Conservation (phyloP, 176 grass and related monocot genomes). For the Chrysopogon serrulatus region DNA sequence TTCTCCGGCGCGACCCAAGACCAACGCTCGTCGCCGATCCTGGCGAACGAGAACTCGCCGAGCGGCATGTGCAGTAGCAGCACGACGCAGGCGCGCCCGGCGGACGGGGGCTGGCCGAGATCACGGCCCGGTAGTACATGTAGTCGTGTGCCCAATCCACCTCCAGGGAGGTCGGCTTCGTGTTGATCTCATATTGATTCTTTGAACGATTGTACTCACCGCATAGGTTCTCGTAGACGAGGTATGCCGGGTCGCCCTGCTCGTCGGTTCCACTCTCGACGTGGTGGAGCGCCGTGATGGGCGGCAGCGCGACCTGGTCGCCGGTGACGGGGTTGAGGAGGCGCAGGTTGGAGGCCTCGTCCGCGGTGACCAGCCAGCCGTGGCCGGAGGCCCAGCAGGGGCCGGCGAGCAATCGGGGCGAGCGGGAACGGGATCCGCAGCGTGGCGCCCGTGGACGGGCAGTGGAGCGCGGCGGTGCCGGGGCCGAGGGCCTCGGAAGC, state of each 20-base stretch:
- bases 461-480: background rate
- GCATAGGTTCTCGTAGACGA: background rate
- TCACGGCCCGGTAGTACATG: background rate
- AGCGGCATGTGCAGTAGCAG: background rate
- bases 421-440: background rate
- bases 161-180: background rate
- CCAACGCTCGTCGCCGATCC: constrained; percentile 7
- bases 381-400: background rate
- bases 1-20: background rate
- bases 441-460: background rate
- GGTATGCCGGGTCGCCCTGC: background rate
- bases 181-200: background rate
- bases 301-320: background rate
- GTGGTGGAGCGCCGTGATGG: background rate
- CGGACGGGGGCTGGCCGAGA: background rate
- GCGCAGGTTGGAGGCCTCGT: constrained; percentile 3
- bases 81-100: background rate
- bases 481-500: background rate
- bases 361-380: constrained; percentile 20
- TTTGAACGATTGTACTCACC: background rate
- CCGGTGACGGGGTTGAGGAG: constrained; percentile 34
- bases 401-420: too few relatives aligned
- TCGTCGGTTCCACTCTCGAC: background rate
- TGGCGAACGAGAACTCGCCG: background rate
- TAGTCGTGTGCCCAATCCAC: background rate